Percentiles rank a stretch among this genome's conserved stretches.
Conservation (phyloP, 306 rosid species). For the Cyamopsis tetragonoloba region DNA sequence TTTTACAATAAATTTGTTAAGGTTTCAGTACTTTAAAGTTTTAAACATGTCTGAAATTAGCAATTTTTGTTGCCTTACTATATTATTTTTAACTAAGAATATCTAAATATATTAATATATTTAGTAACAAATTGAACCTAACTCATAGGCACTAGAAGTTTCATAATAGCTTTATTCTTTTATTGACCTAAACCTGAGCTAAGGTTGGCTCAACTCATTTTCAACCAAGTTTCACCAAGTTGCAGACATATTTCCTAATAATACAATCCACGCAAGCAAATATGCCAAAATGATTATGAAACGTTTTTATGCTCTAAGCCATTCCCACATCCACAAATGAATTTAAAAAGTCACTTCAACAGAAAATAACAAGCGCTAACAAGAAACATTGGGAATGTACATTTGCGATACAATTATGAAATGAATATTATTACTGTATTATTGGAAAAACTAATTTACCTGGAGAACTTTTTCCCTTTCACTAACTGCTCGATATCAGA, state of each 20-base stretch:
- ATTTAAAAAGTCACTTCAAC: neutral
- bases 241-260: slow-evolving; percentile 1
- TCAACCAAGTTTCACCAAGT: neutral
- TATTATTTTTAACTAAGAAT: no score
- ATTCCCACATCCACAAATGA: neutral
- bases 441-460: slow-evolving; percentile 34
- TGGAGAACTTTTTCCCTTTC: slow-evolving; percentile 32
- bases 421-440: no score
- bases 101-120: no score
- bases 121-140: no score
- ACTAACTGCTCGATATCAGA: slow-evolving; percentile 38
- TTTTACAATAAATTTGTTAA: no score
- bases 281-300: slow-evolving; percentile 1
- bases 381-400: neutral
- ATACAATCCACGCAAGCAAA: neutral
- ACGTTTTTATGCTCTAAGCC: neutral
- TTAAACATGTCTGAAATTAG: no score
- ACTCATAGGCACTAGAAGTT: neutral
- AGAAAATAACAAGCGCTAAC: neutral
- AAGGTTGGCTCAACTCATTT: no score
- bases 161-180: neutral
- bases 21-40: no score
- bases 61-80: no score
- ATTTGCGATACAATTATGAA: neutral
- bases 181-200: neutral